Percentiles rank a stretch among this genome's conserved stretches.
Conservation (phyloP, 2,329 filamentous ascomycete species). For the Clarireedia homoeocarpa region DNA sequence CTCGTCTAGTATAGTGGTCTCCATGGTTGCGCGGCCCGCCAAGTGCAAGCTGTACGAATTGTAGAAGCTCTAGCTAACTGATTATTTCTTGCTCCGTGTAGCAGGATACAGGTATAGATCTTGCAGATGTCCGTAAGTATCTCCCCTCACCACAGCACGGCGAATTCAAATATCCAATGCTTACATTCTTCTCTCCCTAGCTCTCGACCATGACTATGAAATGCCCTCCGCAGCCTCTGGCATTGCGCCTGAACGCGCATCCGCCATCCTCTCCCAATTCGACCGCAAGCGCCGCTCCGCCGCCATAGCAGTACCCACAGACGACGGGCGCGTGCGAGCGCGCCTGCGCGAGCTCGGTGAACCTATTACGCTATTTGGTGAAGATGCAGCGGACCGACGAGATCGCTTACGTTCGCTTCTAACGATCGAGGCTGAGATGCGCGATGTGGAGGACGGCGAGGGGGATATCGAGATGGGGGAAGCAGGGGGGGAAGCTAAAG, state of each 20-base stretch:
- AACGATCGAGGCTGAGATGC: slow-evolving; percentile 61
- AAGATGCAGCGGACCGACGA: slow-evolving; percentile 76
- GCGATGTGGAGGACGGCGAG: slow-evolving; percentile 43
- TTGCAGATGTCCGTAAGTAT: slow-evolving; percentile 55
- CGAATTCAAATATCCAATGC: neutral
- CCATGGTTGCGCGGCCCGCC: too few relatives aligned
- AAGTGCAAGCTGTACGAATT: neutral
- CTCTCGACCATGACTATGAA: slow-evolving; percentile 72
- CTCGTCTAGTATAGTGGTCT: neutral
- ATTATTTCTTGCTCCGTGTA: neutral
- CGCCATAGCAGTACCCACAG: slow-evolving; percentile 85
- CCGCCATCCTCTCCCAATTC: slow-evolving; percentile 53
- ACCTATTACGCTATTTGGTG: slow-evolving; percentile 89
- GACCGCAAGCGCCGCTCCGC: slow-evolving; percentile 84
- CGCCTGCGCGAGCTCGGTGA: slow-evolving; percentile 82
- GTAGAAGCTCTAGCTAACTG: neutral
- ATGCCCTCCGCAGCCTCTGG: slow-evolving; percentile 27
- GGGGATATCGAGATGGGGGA: slow-evolving; percentile 51
- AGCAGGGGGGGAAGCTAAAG: slow-evolving; percentile 44
- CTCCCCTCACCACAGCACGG: slow-evolving; percentile 19
- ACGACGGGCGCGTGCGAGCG: slow-evolving; percentile 77
- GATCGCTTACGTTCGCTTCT: slow-evolving; percentile 80
- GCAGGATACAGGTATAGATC: slow-evolving; percentile 43
- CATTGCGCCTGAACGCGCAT: slow-evolving; percentile 28
- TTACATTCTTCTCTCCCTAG: slow-evolving; percentile 33